A percentile compares a stretch with the other conserved stretches of the same genome.
These are phyloP conservation scores for Eucommia ulmoides DNA, from an alignment of 257 asterid species.

Conservation along the genomic window DNA sequence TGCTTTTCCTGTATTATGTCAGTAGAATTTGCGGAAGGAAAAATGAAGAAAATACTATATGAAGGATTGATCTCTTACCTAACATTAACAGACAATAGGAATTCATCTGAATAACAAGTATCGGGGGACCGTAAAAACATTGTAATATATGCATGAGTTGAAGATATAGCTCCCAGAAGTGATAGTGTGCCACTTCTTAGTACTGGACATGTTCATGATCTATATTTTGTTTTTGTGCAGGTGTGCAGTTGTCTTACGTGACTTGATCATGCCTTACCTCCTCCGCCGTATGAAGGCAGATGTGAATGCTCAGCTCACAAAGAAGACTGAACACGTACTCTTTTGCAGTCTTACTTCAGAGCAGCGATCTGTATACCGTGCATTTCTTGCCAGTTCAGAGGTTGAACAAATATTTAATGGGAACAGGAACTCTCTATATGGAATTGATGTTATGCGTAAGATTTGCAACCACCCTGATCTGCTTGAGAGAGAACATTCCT, in stretches of 20 bases:
- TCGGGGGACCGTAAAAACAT: too few relatives aligned
- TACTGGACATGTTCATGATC: not conserved
- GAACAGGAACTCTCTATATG: constrained; percentile 70
- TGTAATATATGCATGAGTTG: too few relatives aligned
- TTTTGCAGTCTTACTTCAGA: constrained; percentile 86
- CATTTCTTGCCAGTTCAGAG: constrained; percentile 97
- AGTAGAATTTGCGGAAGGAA: too few relatives aligned
- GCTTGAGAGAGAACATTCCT: constrained; percentile 86
- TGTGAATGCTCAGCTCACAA: constrained; percentile 81
- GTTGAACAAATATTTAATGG: constrained; percentile 92
- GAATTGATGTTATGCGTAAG: constrained; percentile 96
- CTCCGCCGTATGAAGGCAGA: constrained; percentile 95
- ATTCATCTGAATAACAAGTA: too few relatives aligned
- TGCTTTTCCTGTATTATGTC: too few relatives aligned
- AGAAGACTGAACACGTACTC: constrained; percentile 95
- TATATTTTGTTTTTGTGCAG: constrained; percentile 30
- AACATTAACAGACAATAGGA: too few relatives aligned
- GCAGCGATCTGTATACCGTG: constrained; percentile 84
- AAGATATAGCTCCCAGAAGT: too few relatives aligned
- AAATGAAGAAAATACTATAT: too few relatives aligned
- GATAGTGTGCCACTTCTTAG: too few relatives aligned
- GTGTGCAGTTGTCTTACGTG: constrained; percentile 96
- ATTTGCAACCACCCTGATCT: constrained; percentile 98
- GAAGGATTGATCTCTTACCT: too few relatives aligned
- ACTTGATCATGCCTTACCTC: constrained; percentile 97